Percentiles rank a stretch among this genome's conserved stretches.
Conservation (phyloP, 208 protist species). For the Leishmania mexicana region DNA sequence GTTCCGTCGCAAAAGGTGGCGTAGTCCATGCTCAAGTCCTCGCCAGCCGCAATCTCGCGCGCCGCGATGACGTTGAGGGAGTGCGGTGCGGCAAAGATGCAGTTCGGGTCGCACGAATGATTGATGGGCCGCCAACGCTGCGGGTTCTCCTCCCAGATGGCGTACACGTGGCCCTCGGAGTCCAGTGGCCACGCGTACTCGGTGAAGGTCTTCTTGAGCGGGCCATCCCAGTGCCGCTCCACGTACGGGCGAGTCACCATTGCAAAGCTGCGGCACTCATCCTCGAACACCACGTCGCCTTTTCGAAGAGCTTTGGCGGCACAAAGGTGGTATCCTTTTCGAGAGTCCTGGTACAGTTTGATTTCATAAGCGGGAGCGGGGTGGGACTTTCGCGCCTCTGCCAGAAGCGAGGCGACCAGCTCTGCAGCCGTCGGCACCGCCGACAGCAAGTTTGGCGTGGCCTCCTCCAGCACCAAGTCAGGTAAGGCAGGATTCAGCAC, state of each 20-base stretch:
- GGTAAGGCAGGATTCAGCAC: constrained; percentile 15
- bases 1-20: constrained; percentile 89
- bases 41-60: constrained; percentile 62
- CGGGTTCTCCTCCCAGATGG: constrained; percentile 83
- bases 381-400: constrained; percentile 22
- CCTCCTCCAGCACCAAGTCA: neutral
- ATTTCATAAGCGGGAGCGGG: constrained; percentile 34
- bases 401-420: constrained; percentile 20
- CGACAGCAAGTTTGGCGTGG: neutral
- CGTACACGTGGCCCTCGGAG: constrained; percentile 83
- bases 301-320: constrained; percentile 46
- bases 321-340: constrained; percentile 70
- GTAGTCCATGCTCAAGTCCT: constrained; percentile 91
- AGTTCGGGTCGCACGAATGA: constrained; percentile 89
- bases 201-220: constrained; percentile 62
- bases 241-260: constrained; percentile 77
- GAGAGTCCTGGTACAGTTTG: constrained; percentile 39
- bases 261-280: constrained; percentile 77
- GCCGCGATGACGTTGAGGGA: constrained; percentile 87
- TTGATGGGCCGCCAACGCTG: constrained; percentile 85
- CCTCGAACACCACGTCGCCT: constrained; percentile 75
- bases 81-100: constrained; percentile 74
- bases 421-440: neutral
- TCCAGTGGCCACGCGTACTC: constrained; percentile 92
- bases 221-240: constrained; percentile 49